Conservation (phyloP, 257 asterid genomes). For the Nicotiana paniculata region DNA sequence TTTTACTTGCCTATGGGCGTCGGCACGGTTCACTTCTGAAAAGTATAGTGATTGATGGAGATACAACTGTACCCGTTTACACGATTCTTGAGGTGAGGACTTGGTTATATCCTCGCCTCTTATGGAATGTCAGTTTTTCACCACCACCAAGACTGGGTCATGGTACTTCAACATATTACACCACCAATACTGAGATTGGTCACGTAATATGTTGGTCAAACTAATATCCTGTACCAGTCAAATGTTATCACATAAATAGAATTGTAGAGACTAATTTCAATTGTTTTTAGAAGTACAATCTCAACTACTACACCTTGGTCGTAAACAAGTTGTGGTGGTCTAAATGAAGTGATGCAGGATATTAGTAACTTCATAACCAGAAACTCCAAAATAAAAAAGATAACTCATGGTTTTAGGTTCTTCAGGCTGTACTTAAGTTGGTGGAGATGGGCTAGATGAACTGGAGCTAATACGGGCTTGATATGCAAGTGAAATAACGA, state of each 20-base stretch:
- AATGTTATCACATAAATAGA: neutral
- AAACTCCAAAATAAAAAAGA: neutral
- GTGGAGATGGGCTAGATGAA: neutral
- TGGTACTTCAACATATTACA: neutral
- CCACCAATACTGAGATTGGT: neutral
- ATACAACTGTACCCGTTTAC: conserved; percentile 67
- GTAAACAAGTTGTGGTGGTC: neutral
- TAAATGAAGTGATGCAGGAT: neutral
- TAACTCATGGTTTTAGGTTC: neutral
- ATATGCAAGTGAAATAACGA: neutral
- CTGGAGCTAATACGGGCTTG: neutral
- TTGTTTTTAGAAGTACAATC: neutral
- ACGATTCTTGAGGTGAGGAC: conserved; percentile 78
- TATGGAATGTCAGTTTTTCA: neutral
- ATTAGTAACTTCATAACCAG: neutral
- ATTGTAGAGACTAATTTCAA: neutral
- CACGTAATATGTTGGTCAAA: neutral
- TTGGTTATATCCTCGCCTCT: neutral
- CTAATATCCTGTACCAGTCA: neutral
- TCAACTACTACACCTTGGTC: neutral
- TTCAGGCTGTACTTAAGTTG: neutral
- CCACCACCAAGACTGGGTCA: neutral
- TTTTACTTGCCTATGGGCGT: conserved; percentile 90
- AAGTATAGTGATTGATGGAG: conserved; percentile 90
- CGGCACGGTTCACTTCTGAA: conserved; percentile 92